A percentile compares a stretch with the other conserved stretches of the same genome.
phyloP scores from a whole-genome alignment of 768 basidiomycete species.

The Tulasnella sp. region DNA sequence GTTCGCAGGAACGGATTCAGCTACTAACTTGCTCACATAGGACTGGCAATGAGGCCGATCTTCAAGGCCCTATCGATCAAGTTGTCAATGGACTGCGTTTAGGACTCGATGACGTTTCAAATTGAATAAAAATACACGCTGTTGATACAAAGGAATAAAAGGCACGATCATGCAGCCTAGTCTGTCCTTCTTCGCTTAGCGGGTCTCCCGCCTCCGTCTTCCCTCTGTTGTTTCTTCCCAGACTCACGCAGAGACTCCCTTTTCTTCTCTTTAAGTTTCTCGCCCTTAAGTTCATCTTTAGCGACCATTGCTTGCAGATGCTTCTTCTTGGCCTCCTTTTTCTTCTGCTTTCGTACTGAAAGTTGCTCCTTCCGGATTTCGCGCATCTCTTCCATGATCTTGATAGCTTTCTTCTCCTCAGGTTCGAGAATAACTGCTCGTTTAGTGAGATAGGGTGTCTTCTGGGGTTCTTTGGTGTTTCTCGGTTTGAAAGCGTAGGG shows the following conservation, averaged over 20 bases:
- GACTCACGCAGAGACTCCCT: slow-evolving; percentile 70
- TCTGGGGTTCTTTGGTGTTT: slow-evolving; percentile 66
- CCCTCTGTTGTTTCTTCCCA: slow-evolving; percentile 69
- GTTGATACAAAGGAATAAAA: not conserved
- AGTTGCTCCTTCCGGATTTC: slow-evolving; percentile 89
- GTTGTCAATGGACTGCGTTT: not conserved
- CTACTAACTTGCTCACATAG: not conserved
- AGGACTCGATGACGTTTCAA: not conserved
- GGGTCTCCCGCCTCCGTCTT: slow-evolving; percentile 48
- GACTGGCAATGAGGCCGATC: slow-evolving; percentile 9
- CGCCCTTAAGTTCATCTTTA: slow-evolving; percentile 56
- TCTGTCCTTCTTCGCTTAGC: slow-evolving; percentile 20
- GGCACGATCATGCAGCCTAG: not conserved
- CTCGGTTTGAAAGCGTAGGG: slow-evolving; percentile 94
- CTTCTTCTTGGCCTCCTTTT: slow-evolving; percentile 67
- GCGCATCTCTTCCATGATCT: slow-evolving; percentile 88
- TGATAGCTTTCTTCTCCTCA: slow-evolving; percentile 89
- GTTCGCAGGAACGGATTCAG: not conserved
- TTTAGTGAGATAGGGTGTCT: slow-evolving; percentile 85
- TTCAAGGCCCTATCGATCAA: slow-evolving; percentile 10
- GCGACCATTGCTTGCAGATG: slow-evolving; percentile 70
- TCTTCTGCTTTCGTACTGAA: slow-evolving; percentile 72
- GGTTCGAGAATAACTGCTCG: slow-evolving; percentile 94
- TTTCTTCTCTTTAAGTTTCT: slow-evolving; percentile 71
- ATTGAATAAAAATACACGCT: slow-evolving; percentile 12